A percentile compares a stretch with the other conserved stretches of the same genome.
Conservation (phyloP, 1,284 basidiomycete species). For the Marasmius sp. region DNA sequence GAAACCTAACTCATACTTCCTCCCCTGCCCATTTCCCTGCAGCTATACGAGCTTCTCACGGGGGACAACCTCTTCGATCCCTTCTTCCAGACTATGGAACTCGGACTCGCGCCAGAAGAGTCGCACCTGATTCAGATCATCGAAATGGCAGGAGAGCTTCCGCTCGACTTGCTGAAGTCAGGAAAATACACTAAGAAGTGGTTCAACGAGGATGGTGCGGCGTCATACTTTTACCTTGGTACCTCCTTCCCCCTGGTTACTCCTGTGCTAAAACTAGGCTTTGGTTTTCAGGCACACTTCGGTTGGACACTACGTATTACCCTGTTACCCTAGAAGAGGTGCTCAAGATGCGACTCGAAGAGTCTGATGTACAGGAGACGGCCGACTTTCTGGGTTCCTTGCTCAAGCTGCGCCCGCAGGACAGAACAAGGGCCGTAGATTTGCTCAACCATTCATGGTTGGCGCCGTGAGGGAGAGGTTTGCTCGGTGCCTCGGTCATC, state of each 20-base stretch:
- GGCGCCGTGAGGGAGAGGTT: not conserved
- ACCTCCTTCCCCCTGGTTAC: not conserved
- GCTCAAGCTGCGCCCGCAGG: conserved; percentile 20
- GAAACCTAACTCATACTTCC: not conserved
- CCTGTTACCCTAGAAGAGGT: conserved; percentile 22
- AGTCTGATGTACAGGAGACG: conserved; percentile 13
- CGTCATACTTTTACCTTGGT: not conserved
- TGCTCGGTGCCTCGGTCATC: not conserved
- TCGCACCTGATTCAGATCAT: conserved; percentile 29
- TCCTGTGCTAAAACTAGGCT: not conserved
- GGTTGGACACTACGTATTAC: conserved; percentile 24
- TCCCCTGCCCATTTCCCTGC: conserved; percentile 3
- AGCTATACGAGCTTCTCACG: conserved; percentile 26
- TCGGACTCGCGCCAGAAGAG: conserved; percentile 23
- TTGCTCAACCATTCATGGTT: conserved; percentile 26
- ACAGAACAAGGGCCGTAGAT: conserved; percentile 17
- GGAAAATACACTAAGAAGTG: conserved; percentile 19
- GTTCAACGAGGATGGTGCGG: conserved; percentile 24
- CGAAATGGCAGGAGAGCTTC: conserved; percentile 23
- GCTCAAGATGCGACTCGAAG: conserved; percentile 18
- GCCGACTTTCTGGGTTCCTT: conserved; percentile 20
- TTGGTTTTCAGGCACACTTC: conserved; percentile 15
- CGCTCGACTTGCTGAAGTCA: conserved; percentile 15
- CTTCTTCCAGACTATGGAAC: conserved; percentile 23
- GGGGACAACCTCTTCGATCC: conserved; percentile 27